Base-by-base conservation (phyloP, 805 yeast species). In the Saccharomycopsis sp. region DNA sequence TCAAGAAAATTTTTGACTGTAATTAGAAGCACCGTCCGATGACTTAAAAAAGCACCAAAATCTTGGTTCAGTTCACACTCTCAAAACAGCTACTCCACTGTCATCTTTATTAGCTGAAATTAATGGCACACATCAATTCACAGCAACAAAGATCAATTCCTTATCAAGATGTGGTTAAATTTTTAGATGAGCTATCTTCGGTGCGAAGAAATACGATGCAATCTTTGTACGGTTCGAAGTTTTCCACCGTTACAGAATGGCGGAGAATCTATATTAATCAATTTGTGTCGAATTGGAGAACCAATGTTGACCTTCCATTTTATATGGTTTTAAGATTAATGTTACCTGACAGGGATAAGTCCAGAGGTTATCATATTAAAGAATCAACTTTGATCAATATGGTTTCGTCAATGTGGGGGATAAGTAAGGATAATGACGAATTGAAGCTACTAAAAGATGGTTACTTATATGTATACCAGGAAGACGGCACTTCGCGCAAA, bases 311-410 rank as follows among this genome's bases (percentile, higher is more conserved):
- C 14, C 26, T 24, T 8, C 42, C 41, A 9, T 40, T 88, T 2
- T 79, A 71, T 53, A 89, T 90, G 0, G 81, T 81, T 1, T 66
- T 84, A 13, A 64, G 78, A 26, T 65, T 88, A 39, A 64, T 73
- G 1, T 59, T 82, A 22, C 87, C 94, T 0, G 71, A 77, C 43
- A 67, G 76, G 41, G 95, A 85, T 53, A 64, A 70, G 17, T 62
- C 61, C 21, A 63, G 88, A 34, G 61, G 71, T 34, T 85, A 79
- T 58, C 70, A 75, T 51, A 65, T 85, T 33, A 79, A 77, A 56
- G 95, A 88, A 51, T 64, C 66, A 16, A 70, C 75, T 0, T 59
- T 89, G 27, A 83, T 81, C 0, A 65, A 61, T 42, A 54, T 73
- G 4, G 51, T 81, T 2, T 62, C 73, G 37, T 66, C 73, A 50